A percentile compares a stretch with the other conserved stretches of the same genome.
Conservation (phyloP, 208 protist species). For the Leishmania braziliensis region DNA sequence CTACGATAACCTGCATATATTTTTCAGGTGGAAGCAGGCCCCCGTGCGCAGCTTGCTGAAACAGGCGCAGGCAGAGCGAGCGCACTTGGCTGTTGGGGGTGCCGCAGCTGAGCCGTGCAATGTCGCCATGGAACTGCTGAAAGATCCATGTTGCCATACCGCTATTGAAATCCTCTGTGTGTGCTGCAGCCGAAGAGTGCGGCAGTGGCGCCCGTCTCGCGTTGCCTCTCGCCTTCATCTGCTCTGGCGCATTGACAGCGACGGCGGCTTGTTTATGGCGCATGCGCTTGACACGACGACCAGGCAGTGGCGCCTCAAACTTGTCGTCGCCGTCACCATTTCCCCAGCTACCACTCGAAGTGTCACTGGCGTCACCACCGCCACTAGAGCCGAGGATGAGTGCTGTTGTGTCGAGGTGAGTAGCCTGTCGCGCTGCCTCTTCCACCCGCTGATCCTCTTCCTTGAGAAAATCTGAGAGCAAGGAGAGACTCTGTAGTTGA, state of each 20-base stretch:
- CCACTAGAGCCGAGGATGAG: slow-evolving; percentile 21
- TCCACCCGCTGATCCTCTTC: slow-evolving; percentile 83
- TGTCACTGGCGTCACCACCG: not conserved
- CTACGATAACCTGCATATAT: slow-evolving; percentile 60
- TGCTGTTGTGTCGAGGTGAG: slow-evolving; percentile 22
- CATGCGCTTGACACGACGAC: not conserved
- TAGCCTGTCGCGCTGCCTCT: slow-evolving; percentile 39
- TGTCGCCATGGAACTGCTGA: slow-evolving; percentile 61
- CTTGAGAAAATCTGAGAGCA: slow-evolving; percentile 83
- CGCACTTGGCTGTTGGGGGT: slow-evolving; percentile 42
- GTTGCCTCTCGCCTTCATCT: not conserved
- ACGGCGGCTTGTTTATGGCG: not conserved
- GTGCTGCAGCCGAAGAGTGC: not conserved
- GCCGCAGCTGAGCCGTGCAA: slow-evolving; percentile 48
- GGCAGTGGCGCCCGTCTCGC: not conserved
- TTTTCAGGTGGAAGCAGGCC: slow-evolving; percentile 74
- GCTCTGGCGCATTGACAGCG: not conserved
- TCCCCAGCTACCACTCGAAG: slow-evolving; percentile 1
- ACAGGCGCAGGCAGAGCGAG: slow-evolving; percentile 54
- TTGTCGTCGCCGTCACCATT: slow-evolving; percentile 7
- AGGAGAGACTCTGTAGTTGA: slow-evolving; percentile 67
- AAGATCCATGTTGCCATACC: slow-evolving; percentile 89
- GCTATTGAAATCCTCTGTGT: slow-evolving; percentile 57
- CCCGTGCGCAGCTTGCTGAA: slow-evolving; percentile 58
- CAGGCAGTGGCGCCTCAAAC: not conserved